Percentiles rank a stretch among this genome's conserved stretches.
Evolutionary conservation across 345 rosid genomes (phyloP).

Genomic region (Eucalyptus shirleyi): DNA sequence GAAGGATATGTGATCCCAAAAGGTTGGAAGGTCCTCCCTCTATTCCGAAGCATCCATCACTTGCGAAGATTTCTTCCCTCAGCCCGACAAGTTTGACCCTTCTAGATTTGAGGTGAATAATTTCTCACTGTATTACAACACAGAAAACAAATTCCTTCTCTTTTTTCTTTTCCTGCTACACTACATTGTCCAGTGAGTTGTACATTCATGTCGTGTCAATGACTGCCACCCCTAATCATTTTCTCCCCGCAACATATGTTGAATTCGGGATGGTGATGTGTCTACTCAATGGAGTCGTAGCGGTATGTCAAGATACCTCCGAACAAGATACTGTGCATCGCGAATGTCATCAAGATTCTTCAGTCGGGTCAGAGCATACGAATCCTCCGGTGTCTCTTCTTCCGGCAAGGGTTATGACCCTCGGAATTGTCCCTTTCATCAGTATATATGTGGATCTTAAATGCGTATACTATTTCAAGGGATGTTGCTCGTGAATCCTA

Average conservation of each 20-base stretch:
- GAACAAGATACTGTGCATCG: background rate
- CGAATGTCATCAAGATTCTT: background rate
- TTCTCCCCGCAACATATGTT: background rate
- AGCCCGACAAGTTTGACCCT: constrained; percentile 70
- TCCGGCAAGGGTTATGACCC: background rate
- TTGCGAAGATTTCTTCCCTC: constrained; percentile 51
- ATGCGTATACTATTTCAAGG: background rate
- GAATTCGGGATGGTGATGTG: background rate
- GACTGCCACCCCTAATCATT: background rate
- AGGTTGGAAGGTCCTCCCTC: constrained; percentile 98
- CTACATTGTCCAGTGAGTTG: background rate
- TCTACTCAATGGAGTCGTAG: background rate
- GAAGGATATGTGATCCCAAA: constrained; percentile 79
- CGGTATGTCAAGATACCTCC: background rate
- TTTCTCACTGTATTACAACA: background rate
- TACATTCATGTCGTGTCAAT: background rate
- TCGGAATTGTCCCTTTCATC: constrained; percentile 2
- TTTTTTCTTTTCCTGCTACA: background rate
- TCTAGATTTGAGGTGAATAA: constrained; percentile 66
- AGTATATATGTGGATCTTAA: background rate
- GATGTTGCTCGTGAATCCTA: background rate
- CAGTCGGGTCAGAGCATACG: background rate
- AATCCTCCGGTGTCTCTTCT: background rate
- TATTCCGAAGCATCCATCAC: constrained; percentile 87
- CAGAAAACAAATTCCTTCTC: background rate